Percentiles rank a stretch among this genome's conserved stretches.
Evolutionary conservation across 139 green algal species (phyloP).

Genomic region (Chlamydomonas schloesseri): DNA sequence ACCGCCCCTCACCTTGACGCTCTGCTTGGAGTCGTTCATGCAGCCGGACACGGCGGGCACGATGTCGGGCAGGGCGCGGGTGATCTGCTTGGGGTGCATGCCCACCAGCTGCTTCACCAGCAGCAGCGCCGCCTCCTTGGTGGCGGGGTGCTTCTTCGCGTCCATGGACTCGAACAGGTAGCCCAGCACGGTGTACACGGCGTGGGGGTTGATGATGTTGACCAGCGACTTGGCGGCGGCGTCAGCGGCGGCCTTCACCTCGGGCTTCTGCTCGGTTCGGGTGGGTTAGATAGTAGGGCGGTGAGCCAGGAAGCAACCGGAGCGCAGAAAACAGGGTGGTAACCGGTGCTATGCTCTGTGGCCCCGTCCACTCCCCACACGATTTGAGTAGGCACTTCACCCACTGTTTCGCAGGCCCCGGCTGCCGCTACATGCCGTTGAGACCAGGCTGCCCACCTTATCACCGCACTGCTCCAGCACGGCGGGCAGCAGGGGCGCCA

Average conservation of each 20-base stretch:
- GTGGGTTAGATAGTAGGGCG: too few species aligned
- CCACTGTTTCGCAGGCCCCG: too few species aligned
- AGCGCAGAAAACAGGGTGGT: too few species aligned
- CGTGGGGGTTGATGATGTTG: conserved; percentile 59
- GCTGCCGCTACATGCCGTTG: too few species aligned
- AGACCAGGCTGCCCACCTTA: conserved; percentile 68
- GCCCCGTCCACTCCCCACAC: too few species aligned
- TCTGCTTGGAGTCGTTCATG: conserved; percentile 56
- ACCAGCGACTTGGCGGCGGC: conserved; percentile 52
- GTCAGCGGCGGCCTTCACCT: conserved; percentile 50
- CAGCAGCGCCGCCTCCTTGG: conserved; percentile 80
- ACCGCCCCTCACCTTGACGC: conserved; percentile 44
- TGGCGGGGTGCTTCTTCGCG: conserved; percentile 77
- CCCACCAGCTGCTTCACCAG: conserved; percentile 72
- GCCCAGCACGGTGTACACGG: conserved; percentile 68
- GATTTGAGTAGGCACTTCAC: too few species aligned
- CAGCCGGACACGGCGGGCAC: conserved; percentile 75
- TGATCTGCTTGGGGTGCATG: conserved; percentile 68
- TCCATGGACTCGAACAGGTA: conserved; percentile 78
- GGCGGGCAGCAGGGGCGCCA: conserved; percentile 68
- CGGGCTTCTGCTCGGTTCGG: conserved; percentile 5
- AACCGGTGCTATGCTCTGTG: too few species aligned
- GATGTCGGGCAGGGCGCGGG: conserved; percentile 79
- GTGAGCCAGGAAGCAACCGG: too few species aligned
- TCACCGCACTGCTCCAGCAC: conserved; percentile 74